Base-by-base conservation (phyloP, 2,329 filamentous ascomycete species). In the Fusarium liriodendri region DNA sequence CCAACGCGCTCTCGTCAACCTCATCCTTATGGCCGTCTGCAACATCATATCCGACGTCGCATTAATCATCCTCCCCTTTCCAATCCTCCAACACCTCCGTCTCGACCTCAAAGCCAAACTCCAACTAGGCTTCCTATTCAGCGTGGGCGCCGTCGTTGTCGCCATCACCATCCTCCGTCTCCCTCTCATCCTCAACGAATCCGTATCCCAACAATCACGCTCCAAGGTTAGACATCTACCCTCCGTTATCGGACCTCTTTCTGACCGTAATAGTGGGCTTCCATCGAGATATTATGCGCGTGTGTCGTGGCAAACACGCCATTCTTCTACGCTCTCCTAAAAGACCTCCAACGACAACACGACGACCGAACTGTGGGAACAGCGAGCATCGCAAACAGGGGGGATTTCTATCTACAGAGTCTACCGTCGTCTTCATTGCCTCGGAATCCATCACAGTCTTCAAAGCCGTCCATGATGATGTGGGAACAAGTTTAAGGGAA, bases 251-350 rank as follows among this genome's bases (percentile, higher is more conserved):
- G 7, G 3, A 2, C 3, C 13, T 54, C 27, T 29, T 52, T 54
- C 47, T 54, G 27, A 54, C 47, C 18, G 18, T 2, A 37, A 25
- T 10, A 81, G 79, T 81, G 79, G 79, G 79, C 79, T 45, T 79
- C 79, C 7, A 76, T 81, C 47, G 79, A 81, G 69, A 81, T 81
- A n/a, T 68, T 81, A 2, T 80, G 79, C 70, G 79, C 78, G 2
- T 81, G 79, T 47, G 65, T 81, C 16, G 79, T 81, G 20, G 76
- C 79, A 33, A 81, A 81, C 47, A 78, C 79, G 0, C 74, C 79
- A 4, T 81, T 81, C 61, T 81, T 73, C 50, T 81, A 79, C 67
- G 79, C 79, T 0, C 61, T 81, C 0, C 25, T 79, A 4, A 79
- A 79, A 47, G 79, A 81, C 5, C 50, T 77, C 5, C 73, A 80